Evolutionary conservation across 495 filamentous ascomycete species (phyloP), one percentile per base, ranked within the genome.

Genomic region (Polyplosphaeria fusca): DNA sequence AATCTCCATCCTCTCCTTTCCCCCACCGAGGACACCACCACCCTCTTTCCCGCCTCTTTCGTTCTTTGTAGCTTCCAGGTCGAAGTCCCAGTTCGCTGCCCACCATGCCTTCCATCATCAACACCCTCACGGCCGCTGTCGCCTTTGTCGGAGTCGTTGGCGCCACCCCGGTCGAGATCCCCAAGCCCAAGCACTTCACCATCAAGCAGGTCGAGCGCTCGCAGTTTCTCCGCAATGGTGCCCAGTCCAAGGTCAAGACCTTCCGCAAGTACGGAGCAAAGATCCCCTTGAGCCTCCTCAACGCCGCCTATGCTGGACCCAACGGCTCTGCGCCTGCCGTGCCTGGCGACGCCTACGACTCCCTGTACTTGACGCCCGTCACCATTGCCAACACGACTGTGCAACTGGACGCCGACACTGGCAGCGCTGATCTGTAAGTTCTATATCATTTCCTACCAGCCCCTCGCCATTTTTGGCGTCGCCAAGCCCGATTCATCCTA

Each of bases 361-460:
- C 66, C 27, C 80, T 86, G 68, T 91, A 87, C 60, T 66, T 90
- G 56, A 79, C 77, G 23, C 84, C 85, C 14, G 85, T 90, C 48
- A 75, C 70, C 2, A 74, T 90, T 55, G 87, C 87, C 54, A 71
- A 72, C 12, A 80, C 82, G 48, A 79, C 75, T 3, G 66, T 89
- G 61, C 78, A 83, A 62, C 64, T 91, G 52, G 83, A 89, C 66
- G 78, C 89, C 63, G 87, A 91, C 67, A 89, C 87, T 37, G 87
- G 87, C 2, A 86, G 82, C 35, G 80, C 84, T 39, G 87, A 91
- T 72, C 79, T 91, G 76, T 89, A 69, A 73, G 80, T 75, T 16
- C 18, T 24, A 16, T 2, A 35, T 18, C 24, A 7, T 16, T 19
- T 46, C 26, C 50, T 24, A 22, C 24, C 16, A 44, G 18, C 3